Base-by-base conservation (phyloP, 2,329 filamentous ascomycete genomes). In the Magnaporthiopsis rhizophila region DNA sequence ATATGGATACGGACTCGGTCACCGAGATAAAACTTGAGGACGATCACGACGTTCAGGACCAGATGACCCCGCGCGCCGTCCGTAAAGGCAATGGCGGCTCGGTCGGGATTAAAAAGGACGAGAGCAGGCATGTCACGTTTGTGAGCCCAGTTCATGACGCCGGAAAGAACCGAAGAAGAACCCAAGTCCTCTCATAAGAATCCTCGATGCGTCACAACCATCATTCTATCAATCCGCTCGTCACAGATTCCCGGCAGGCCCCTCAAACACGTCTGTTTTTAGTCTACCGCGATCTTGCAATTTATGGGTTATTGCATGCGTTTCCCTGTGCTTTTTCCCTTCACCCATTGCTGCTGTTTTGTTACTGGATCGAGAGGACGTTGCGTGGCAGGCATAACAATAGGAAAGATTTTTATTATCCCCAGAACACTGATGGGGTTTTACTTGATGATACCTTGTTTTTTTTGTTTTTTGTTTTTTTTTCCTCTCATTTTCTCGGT, bases 1-100 rank as follows among this genome's bases (percentile, higher is more conserved):
- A 84, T 53, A 57, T 62, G 38, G 86, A 86, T 32, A 79, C 84
- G n/a, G 84, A 85, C 65, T 81, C 82, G 3, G 79, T 84, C 30
- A 83, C 85, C 34, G 86, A 88, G 69, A 86, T 88, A 65, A 82
- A 81, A 34, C 77, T 86, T 26, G 85, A 86, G 60, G 84, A 86
- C 64, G 84, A 85, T 58, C 50, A 81, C 66, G 78, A 83, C 24
- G 72, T 69, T 59, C 68, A 71, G 61, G 65, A 67, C 56, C 67
- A 69, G 67, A 58, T 69, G 67, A 18, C 68, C 53, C 68, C 78
- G 30, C 76, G 79, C 34, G 70, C 76, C n/a, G 71, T 83, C 21
- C 76, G 80, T 50, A 79, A 78, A 64, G 75, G 76, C 65, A 71
- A 79, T 32, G 77, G 74, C 57, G 77, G 77, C 32, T 63, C 73